phyloP scores from a whole-genome alignment of 164 flowering plant genomes.

The Stephania cephalantha region DNA sequence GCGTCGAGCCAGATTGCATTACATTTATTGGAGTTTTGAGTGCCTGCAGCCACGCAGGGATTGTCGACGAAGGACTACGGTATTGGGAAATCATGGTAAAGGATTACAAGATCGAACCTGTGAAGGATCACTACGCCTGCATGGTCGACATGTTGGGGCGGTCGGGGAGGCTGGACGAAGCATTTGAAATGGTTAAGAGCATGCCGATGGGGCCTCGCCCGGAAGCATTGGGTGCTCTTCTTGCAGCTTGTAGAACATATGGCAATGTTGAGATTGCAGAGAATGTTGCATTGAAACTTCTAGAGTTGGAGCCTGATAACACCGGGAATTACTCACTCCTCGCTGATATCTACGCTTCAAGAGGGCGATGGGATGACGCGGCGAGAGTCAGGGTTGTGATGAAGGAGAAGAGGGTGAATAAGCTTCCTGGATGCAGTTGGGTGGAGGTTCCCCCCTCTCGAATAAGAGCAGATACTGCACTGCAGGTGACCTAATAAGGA shows the following conservation, averaged over 20 bases:
- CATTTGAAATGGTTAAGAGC: conserved; percentile 20
- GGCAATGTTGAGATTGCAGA: conserved; percentile 34
- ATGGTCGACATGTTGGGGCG: conserved; percentile 39
- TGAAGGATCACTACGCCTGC: conserved; percentile 35
- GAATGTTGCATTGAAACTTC: conserved; percentile 23
- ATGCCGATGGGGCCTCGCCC: conserved; percentile 30
- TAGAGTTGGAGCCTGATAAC: conserved; percentile 30
- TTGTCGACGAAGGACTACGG: conserved; percentile 30
- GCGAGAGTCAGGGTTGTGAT: conserved; percentile 20
- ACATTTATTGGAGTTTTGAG: conserved; percentile 34
- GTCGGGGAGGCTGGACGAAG: conserved; percentile 29
- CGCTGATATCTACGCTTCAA: conserved; percentile 27
- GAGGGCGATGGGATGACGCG: conserved; percentile 29
- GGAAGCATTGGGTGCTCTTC: conserved; percentile 38
- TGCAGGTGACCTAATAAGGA: too few relatives aligned
- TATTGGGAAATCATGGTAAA: conserved; percentile 35
- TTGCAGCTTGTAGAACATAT: conserved; percentile 29
- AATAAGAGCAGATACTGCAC: too few relatives aligned
- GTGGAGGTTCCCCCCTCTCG: conserved; percentile 7
- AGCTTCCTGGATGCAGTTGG: conserved; percentile 37
- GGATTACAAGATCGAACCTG: conserved; percentile 27
- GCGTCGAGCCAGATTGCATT: conserved; percentile 27
- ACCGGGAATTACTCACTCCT: conserved; percentile 37
- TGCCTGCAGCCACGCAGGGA: conserved; percentile 37
- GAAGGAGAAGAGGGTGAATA: conserved; percentile 16